phyloP scores from a whole-genome alignment of 176 grass and related monocot genomes.

The Alopecurus myosuroides region DNA sequence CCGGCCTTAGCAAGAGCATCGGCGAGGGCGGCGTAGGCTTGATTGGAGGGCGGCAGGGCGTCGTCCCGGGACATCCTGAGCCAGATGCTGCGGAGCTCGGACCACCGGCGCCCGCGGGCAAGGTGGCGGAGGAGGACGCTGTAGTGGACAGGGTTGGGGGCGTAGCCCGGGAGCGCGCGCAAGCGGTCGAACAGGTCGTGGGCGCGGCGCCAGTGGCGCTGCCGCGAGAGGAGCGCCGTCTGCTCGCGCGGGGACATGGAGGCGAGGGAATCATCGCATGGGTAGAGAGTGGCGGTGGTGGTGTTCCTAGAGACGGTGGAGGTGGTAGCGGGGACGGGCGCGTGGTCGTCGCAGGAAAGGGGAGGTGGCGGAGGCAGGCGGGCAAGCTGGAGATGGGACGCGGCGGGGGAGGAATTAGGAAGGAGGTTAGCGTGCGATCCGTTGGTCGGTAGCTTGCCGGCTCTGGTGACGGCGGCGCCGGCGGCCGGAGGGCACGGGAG shows the following conservation, averaged over 20 bases:
- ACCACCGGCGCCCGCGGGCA: slow-evolving; percentile 50
- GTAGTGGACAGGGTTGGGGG: slow-evolving; percentile 52
- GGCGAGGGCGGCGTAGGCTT: slow-evolving; percentile 55
- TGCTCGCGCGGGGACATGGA: slow-evolving; percentile 44
- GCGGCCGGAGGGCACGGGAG: not conserved
- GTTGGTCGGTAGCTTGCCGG: not conserved
- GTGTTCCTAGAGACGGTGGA: not conserved
- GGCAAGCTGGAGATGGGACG: not conserved
- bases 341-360: slow-evolving; percentile 7
- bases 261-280: slow-evolving; percentile 23
- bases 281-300: not conserved
- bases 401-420: not conserved
- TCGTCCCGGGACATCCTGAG: slow-evolving; percentile 33
- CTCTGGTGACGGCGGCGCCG: not conserved
- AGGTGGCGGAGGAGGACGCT: slow-evolving; percentile 56
- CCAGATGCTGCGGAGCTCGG: slow-evolving; percentile 48
- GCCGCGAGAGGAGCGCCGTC: slow-evolving; percentile 51
- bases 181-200: slow-evolving; percentile 49
- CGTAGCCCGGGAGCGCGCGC: slow-evolving; percentile 43
- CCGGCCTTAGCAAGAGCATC: slow-evolving; percentile 68
- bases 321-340: not conserved
- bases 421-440: not conserved
- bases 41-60: slow-evolving; percentile 42
- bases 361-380: slow-evolving; percentile 2
- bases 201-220: slow-evolving; percentile 53